A percentile compares a stretch with the other conserved stretches of the same genome.
Conservation (phyloP, 164 flowering plant species). For the Piper betle region DNA sequence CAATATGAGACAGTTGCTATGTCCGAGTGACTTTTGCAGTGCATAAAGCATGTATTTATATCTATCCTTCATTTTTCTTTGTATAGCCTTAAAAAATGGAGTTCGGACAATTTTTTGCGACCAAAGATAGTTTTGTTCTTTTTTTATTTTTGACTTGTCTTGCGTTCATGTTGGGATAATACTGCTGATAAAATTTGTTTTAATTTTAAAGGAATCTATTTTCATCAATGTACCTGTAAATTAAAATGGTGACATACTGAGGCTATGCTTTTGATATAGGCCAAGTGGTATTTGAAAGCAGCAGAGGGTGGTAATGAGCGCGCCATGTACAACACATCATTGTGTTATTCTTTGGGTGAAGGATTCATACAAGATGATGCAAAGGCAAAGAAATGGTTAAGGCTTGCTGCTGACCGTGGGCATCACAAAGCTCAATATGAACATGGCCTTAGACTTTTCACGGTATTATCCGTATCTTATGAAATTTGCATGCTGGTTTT, state of each 20-base stretch:
- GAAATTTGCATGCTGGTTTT: not conserved
- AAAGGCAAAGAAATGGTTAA: constrained; percentile 83
- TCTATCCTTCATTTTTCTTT: too few relatives aligned
- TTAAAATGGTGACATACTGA: not conserved
- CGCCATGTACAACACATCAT: constrained; percentile 82
- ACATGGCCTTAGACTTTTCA: constrained; percentile 71
- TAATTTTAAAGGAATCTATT: too few relatives aligned
- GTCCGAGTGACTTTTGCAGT: too few relatives aligned
- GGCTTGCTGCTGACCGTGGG: constrained; percentile 81
- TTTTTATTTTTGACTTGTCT: too few relatives aligned
- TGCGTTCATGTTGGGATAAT: constrained; percentile 22
- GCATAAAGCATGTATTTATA: too few relatives aligned
- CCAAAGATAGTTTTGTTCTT: too few relatives aligned
- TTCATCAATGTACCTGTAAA: not conserved
- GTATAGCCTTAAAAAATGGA: too few relatives aligned
- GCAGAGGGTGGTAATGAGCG: constrained; percentile 93
- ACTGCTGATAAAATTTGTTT: too few relatives aligned
- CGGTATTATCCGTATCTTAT: constrained; percentile 23
- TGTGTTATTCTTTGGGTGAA: constrained; percentile 78
- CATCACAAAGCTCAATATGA: constrained; percentile 89
- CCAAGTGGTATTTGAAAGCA: constrained; percentile 70
- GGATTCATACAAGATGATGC: constrained; percentile 41
- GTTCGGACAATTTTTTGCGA: too few relatives aligned
- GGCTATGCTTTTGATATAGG: constrained; percentile 27
- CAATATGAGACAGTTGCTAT: too few relatives aligned